Conservation (phyloP, 2,329 filamentous ascomycete genomes). For the Trichoderma sp. region DNA sequence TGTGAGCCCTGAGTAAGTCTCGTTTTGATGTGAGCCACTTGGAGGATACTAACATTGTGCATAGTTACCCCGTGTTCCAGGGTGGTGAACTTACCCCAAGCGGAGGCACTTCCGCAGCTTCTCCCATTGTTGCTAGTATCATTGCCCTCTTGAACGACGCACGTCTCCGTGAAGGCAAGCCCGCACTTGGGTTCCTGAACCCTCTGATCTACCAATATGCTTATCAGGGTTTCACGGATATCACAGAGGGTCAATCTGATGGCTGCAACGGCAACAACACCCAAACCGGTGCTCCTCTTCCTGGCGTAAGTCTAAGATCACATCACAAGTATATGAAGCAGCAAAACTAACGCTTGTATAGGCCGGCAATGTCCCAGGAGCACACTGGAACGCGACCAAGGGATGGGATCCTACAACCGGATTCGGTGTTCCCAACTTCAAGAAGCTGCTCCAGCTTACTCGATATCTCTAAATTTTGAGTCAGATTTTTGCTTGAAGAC, state of each 20-base stretch:
- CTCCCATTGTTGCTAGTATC: slow-evolving; percentile 51
- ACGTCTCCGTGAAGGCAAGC: slow-evolving; percentile 44
- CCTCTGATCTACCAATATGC: slow-evolving; percentile 42
- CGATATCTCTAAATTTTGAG: background rate
- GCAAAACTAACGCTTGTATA: slow-evolving; percentile 19
- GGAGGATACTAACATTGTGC: background rate
- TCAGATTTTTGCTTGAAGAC: background rate
- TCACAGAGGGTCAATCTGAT: slow-evolving; percentile 40
- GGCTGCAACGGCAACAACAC: slow-evolving; percentile 39
- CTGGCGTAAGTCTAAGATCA: background rate
- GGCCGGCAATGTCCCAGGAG: slow-evolving; percentile 35
- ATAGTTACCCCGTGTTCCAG: slow-evolving; percentile 25
- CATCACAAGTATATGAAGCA: background rate
- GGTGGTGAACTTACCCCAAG: slow-evolving; percentile 33
- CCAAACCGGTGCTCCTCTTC: background rate
- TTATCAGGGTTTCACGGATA: slow-evolving; percentile 26
- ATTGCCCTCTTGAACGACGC: slow-evolving; percentile 52
- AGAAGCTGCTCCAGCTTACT: slow-evolving; percentile 26
- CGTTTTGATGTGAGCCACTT: slow-evolving; percentile 7
- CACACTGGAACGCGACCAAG: slow-evolving; percentile 29
- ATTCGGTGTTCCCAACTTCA: slow-evolving; percentile 27
- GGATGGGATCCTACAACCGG: slow-evolving; percentile 29
- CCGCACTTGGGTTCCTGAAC: slow-evolving; percentile 52
- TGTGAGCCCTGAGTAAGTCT: slow-evolving; percentile 58
- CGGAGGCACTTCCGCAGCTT: slow-evolving; percentile 48